These are phyloP conservation scores for Sporothrix phasma DNA, from an alignment of 2,329 filamentous ascomycete species.

Conservation along the genomic window DNA sequence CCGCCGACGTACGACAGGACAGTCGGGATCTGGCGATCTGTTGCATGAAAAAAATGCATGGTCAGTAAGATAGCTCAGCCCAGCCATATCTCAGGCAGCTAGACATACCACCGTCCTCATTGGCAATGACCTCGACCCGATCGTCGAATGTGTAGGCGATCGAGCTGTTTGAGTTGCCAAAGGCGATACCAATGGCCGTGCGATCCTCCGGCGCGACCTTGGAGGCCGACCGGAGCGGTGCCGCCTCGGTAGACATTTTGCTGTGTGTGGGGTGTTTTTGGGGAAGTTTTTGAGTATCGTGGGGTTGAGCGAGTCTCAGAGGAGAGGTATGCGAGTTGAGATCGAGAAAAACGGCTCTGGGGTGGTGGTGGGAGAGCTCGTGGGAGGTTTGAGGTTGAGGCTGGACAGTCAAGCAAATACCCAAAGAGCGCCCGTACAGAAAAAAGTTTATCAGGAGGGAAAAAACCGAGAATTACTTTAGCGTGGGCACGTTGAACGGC, in stretches of 20 bases:
- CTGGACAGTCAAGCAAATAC: background rate
- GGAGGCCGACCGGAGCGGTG: conserved; percentile 4
- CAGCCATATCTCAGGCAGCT: background rate
- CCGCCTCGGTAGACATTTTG: conserved; percentile 15
- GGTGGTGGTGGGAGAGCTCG: background rate
- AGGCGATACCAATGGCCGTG: conserved; percentile 84
- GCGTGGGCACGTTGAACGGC: conserved; percentile 4
- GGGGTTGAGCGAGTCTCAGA: background rate
- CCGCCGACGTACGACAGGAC: conserved; percentile 90
- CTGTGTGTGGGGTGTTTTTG: background rate
- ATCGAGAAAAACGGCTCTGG: background rate
- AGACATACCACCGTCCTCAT: conserved; percentile 83
- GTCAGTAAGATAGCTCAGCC: background rate
- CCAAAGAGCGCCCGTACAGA: background rate
- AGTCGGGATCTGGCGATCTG: conserved; percentile 93
- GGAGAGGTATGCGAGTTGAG: background rate
- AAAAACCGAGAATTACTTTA: conserved; percentile 5
- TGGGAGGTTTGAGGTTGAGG: background rate
- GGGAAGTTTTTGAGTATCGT: background rate
- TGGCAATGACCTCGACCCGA: conserved; percentile 95
- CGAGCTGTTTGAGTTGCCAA: conserved; percentile 97
- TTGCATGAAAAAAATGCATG: background rate
- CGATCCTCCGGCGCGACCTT: conserved; percentile 43
- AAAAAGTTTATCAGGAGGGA: conserved; percentile 8
- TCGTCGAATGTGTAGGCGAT: conserved; percentile 90